Evolutionary conservation across 1,139 yeast genomes (phyloP).

Genomic region (Taphrina pruni): DNA sequence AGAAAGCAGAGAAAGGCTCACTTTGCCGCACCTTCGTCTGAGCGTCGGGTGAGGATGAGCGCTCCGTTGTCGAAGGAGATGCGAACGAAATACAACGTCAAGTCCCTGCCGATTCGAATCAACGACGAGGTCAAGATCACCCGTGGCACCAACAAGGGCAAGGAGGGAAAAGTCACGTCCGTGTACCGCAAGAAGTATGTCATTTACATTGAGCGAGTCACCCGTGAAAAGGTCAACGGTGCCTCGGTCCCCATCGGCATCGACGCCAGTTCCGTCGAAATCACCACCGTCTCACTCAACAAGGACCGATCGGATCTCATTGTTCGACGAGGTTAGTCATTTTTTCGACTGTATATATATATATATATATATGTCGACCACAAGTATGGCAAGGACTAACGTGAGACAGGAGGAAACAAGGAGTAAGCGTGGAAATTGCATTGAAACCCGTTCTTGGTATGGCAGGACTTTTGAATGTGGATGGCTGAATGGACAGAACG

Average conservation of each 20-base stretch:
- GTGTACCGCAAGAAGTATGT: slow-evolving; percentile 99
- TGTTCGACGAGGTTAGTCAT: slow-evolving; percentile 32
- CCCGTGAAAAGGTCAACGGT: slow-evolving; percentile 98
- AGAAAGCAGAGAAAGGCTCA: slow-evolving; percentile 99
- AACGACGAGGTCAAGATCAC: slow-evolving; percentile 94
- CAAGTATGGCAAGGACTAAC: slow-evolving; percentile 1
- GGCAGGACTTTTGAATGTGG: slow-evolving; percentile 10
- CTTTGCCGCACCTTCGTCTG: slow-evolving; percentile 97
- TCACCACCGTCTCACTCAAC: slow-evolving; percentile 57
- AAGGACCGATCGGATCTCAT: slow-evolving; percentile 36
- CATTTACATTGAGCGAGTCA: slow-evolving; percentile 95
- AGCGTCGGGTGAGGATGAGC: slow-evolving; percentile 92
- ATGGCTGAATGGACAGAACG: not conserved
- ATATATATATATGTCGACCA: no score
- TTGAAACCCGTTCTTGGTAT: not conserved
- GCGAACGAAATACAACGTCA: slow-evolving; percentile 87
- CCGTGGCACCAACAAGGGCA: slow-evolving; percentile 99
- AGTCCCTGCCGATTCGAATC: slow-evolving; percentile 96
- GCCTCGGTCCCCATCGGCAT: slow-evolving; percentile 97
- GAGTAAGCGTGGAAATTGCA: slow-evolving; percentile 6
- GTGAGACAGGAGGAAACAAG: slow-evolving; percentile 26
- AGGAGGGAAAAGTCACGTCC: slow-evolving; percentile 96
- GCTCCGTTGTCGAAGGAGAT: slow-evolving; percentile 99
- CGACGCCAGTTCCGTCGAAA: slow-evolving; percentile 98
- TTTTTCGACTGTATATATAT: not conserved